Evolutionary conservation across 2,329 filamentous ascomycete species (phyloP).

Genomic region (Diaporthe citri): DNA sequence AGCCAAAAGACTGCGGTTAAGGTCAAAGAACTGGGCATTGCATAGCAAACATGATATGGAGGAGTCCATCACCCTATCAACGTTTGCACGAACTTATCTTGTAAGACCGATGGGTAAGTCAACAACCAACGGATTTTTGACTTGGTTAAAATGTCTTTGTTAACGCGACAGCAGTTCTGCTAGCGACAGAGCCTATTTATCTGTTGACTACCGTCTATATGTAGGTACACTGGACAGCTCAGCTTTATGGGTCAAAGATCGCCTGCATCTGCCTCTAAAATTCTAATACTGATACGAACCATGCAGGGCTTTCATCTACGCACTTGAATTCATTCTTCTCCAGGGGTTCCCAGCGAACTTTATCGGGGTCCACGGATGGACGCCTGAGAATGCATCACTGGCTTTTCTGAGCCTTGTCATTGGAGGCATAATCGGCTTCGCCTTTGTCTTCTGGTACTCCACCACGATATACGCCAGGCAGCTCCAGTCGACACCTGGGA

Average conservation of each 20-base stretch:
- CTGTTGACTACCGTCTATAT: conserved; percentile 1
- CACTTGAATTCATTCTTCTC: conserved; percentile 1
- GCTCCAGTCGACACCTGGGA: neutral
- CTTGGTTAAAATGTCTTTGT: neutral
- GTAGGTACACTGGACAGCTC: neutral
- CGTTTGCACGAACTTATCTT: neutral
- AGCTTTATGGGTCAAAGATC: neutral
- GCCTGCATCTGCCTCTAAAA: too few species aligned
- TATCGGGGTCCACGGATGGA: neutral
- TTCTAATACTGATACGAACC: neutral
- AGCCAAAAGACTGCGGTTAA: neutral
- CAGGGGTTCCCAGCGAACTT: neutral
- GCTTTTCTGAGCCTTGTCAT: conserved; percentile 1
- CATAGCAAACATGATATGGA: conserved; percentile 13
- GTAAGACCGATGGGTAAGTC: neutral
- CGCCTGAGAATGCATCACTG: neutral
- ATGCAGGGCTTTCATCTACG: neutral
- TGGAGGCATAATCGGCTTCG: neutral
- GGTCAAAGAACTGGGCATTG: conserved; percentile 1
- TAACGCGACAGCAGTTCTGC: neutral
- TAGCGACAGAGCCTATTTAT: neutral
- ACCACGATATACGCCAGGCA: conserved; percentile 2
- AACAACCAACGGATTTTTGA: neutral
- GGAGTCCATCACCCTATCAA: neutral
- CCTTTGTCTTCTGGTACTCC: neutral